phyloP scores from a whole-genome alignment of 768 basidiomycete species.

The Termitomyces sp. region DNA sequence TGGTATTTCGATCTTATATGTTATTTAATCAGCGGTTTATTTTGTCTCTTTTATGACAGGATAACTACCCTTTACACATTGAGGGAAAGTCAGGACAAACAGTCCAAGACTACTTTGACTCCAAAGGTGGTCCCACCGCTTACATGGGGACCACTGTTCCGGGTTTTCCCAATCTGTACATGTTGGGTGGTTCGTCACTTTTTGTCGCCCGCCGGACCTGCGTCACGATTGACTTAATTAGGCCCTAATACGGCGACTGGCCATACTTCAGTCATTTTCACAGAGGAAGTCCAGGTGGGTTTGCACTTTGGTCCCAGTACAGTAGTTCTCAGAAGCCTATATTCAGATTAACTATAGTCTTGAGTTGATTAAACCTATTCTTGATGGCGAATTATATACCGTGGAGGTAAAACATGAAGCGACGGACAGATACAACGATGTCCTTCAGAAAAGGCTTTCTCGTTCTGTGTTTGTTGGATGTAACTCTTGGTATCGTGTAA shows the following conservation, averaged over 20 bases:
- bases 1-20: constrained; percentile 14
- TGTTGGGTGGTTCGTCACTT: constrained; percentile 26
- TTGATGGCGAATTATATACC: constrained; percentile 10
- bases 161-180: constrained; percentile 42
- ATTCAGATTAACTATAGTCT: constrained; percentile 36
- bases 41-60: constrained; percentile 16
- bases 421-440: constrained; percentile 16
- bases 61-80: constrained; percentile 27
- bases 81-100: constrained; percentile 23
- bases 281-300: constrained; percentile 36
- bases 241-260: constrained; percentile 41
- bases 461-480: constrained; percentile 24
- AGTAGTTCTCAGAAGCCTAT: neutral
- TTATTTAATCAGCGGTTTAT: neutral
- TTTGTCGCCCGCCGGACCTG: neutral
- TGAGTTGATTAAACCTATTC: constrained; percentile 17
- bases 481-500: constrained; percentile 35
- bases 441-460: constrained; percentile 15
- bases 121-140: constrained; percentile 35
- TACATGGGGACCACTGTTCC: constrained; percentile 39
- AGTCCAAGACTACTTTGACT: constrained; percentile 34
- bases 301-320: neutral
- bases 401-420: constrained; percentile 16
- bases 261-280: constrained; percentile 38
- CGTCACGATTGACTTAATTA: constrained; percentile 7